Percentiles rank a stretch among this genome's conserved stretches.
These are phyloP conservation scores for Colletotrichum acutatum DNA, from an alignment of 2,329 filamentous ascomycete species.

Conservation along the genomic window DNA sequence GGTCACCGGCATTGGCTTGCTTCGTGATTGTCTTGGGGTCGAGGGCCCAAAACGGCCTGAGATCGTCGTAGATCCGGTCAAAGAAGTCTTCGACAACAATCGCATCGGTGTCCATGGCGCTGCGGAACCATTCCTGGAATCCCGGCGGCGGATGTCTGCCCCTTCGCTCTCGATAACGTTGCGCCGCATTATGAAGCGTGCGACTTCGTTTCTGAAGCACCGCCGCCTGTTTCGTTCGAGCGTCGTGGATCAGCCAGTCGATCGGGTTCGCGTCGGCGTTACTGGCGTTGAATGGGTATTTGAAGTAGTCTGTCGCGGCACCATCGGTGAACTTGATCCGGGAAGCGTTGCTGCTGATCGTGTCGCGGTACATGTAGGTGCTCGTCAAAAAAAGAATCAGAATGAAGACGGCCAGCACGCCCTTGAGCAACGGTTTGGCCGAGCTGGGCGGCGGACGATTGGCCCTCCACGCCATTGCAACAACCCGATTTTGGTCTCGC, in stretches of 20 bases:
- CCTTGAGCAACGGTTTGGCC: slow-evolving; percentile 25
- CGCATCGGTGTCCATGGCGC: slow-evolving; percentile 62
- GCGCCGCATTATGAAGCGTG: slow-evolving; percentile 62
- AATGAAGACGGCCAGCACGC: slow-evolving; percentile 21
- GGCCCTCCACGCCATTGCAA: slow-evolving; percentile 30
- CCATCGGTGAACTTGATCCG: slow-evolving; percentile 33
- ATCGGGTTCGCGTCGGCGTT: slow-evolving; percentile 58
- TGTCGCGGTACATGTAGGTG: slow-evolving; percentile 35
- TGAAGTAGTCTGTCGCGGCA: slow-evolving; percentile 35
- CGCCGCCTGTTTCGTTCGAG: slow-evolving; percentile 54
- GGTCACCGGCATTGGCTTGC: slow-evolving; percentile 55
- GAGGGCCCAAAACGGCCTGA: slow-evolving; percentile 70
- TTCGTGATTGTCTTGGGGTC: slow-evolving; percentile 52
- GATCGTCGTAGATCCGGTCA: slow-evolving; percentile 72
- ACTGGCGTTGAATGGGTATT: slow-evolving; percentile 33
- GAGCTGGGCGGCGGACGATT: slow-evolving; percentile 20
- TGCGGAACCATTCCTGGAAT: slow-evolving; percentile 70
- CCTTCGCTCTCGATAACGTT: slow-evolving; percentile 64
- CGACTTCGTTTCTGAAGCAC: slow-evolving; percentile 57
- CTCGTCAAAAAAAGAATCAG: slow-evolving; percentile 30
- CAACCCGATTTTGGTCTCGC: background rate
- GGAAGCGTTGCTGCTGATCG: slow-evolving; percentile 23
- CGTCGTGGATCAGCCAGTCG: slow-evolving; percentile 58
- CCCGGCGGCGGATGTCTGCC: slow-evolving; percentile 72
- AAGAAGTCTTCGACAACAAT: slow-evolving; percentile 72